Percentiles rank a stretch among this genome's conserved stretches.
These are phyloP conservation scores for Hippophae tibetana DNA, from an alignment of 306 rosid species.

Conservation along the genomic window DNA sequence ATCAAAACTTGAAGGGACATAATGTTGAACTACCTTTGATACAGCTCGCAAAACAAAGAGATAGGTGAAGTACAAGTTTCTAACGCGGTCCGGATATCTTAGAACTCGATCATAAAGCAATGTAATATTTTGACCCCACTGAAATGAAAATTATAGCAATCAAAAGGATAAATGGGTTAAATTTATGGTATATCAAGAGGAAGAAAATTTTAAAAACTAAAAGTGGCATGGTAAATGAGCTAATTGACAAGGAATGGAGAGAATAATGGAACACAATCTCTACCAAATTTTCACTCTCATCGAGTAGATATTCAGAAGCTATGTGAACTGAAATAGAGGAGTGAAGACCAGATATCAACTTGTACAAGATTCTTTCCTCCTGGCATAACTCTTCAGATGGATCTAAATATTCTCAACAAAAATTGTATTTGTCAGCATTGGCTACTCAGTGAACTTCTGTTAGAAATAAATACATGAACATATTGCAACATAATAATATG, in stretches of 20 bases:
- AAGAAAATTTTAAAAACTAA: background rate
- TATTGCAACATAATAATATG: too few species aligned
- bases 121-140: conserved; percentile 87
- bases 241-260: background rate
- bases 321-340: conserved; percentile 91
- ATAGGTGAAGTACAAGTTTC: conserved; percentile 83
- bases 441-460: background rate
- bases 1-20: background rate
- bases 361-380: conserved; percentile 85
- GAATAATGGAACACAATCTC: conserved; percentile 2
- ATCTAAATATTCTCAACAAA: conserved; percentile 31
- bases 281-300: conserved; percentile 65
- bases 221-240: too few species aligned
- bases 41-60: conserved; percentile 96
- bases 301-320: conserved; percentile 79
- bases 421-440: background rate
- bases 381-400: conserved; percentile 74
- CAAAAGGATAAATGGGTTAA: conserved; percentile 7
- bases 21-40: conserved; percentile 50
- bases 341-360: conserved; percentile 96
- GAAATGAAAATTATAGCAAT: conserved; percentile 21
- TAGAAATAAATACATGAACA: too few species aligned
- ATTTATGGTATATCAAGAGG: background rate
- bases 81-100: conserved; percentile 77
- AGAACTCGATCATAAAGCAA: conserved; percentile 76